phyloP scores from a whole-genome alignment of 2,329 filamentous ascomycete genomes.

The Colletotrichum aenigma region DNA sequence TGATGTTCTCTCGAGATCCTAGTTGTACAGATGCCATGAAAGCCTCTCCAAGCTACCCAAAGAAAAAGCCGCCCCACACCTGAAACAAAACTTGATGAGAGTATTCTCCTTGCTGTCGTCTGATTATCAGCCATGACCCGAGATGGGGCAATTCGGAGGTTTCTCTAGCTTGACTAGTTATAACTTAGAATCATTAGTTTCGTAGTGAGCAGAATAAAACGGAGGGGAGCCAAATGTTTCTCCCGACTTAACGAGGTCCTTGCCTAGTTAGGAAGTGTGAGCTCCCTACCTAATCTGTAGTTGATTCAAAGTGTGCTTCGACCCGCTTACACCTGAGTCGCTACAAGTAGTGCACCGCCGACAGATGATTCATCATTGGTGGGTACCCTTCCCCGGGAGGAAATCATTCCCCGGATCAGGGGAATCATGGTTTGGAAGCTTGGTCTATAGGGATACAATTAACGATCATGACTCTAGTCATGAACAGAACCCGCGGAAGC shows the following conservation, averaged over 20 bases:
- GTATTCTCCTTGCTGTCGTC: not conserved
- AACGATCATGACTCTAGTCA: not conserved
- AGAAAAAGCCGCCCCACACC: not conserved
- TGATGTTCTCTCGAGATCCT: not conserved
- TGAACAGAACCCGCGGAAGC: not conserved
- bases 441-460: not conserved
- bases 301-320: not conserved
- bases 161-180: not conserved
- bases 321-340: not conserved
- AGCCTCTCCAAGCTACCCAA: not conserved
- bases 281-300: not conserved
- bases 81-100: not conserved
- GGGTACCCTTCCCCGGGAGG: not conserved
- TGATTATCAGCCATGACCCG: not conserved
- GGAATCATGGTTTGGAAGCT: not conserved
- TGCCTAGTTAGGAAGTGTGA: not conserved
- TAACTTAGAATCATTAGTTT: not conserved
- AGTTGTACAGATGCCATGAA: not conserved
- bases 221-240: not conserved
- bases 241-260: not conserved
- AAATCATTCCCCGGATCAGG: not conserved
- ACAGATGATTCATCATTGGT: not conserved
- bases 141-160: not conserved
- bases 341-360: not conserved
- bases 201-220: not conserved